phyloP scores from a whole-genome alignment of 768 basidiomycete species.

The Psilocybe tampanensis region DNA sequence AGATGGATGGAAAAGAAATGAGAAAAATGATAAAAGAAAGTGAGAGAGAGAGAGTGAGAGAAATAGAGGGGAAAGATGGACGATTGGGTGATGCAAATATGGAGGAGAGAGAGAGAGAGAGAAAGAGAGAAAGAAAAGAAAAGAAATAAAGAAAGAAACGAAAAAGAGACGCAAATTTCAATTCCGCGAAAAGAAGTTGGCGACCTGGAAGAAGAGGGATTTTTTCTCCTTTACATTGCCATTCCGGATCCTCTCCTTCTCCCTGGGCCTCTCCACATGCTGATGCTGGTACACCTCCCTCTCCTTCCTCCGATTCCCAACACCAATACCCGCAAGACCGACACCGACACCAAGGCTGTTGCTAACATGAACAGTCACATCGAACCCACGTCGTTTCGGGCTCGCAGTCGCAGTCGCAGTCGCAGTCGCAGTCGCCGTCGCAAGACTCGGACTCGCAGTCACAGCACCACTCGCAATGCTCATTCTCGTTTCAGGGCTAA shows the following conservation, averaged over 20 bases:
- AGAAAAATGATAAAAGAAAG: no score
- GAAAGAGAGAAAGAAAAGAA: background rate
- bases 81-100: no score
- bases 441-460: no score
- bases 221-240: background rate
- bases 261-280: background rate
- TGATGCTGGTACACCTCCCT: background rate
- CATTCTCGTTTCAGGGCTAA: background rate
- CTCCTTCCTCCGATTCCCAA: background rate
- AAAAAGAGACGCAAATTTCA: background rate
- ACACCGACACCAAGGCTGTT: background rate
- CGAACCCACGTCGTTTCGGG: background rate
- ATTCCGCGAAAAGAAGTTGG: background rate
- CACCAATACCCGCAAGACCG: background rate
- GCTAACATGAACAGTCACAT: background rate
- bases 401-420: background rate
- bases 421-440: no score
- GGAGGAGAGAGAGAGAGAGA: background rate
- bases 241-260: background rate
- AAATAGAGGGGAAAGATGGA: no score
- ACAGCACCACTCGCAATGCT: background rate
- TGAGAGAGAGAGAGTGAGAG: no score
- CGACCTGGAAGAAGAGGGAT: background rate
- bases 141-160: background rate
- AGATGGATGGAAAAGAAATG: no score